Conservation (phyloP, 2,329 filamentous ascomycete species). For the Diaporthe destruens region DNA sequence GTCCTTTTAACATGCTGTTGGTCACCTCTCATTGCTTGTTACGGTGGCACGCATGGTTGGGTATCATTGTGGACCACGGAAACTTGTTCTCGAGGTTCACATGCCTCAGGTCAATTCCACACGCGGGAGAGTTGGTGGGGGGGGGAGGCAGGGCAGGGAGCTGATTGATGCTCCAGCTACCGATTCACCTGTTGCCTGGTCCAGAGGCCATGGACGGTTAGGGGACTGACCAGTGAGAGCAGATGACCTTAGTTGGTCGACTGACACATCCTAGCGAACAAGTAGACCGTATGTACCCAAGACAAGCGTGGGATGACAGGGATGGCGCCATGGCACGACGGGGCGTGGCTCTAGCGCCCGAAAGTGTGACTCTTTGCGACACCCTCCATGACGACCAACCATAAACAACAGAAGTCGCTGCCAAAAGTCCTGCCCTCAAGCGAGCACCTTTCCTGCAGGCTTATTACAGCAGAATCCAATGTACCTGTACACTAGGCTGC, state of each 20-base stretch:
- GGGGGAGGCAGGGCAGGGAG: neutral
- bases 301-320: slow-evolving; percentile 23
- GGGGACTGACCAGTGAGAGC: slow-evolving; percentile 26
- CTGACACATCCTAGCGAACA: slow-evolving; percentile 33
- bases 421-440: neutral
- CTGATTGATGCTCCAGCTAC: slow-evolving; percentile 8
- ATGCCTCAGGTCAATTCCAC: slow-evolving; percentile 9
- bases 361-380: slow-evolving; percentile 41
- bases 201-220: neutral
- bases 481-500: slow-evolving; percentile 39
- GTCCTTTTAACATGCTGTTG: neutral
- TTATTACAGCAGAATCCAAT: slow-evolving; percentile 26
- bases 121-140: neutral
- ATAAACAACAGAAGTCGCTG: slow-evolving; percentile 31
- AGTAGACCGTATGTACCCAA: slow-evolving; percentile 33
- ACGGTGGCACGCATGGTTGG: slow-evolving; percentile 18
- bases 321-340: slow-evolving; percentile 31
- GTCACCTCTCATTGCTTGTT: neutral
- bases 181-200: slow-evolving; percentile 28
- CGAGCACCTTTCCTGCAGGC: slow-evolving; percentile 37
- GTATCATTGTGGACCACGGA: slow-evolving; percentile 14
- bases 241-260: slow-evolving; percentile 36
- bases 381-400: slow-evolving; percentile 36
- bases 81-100: slow-evolving; percentile 30
- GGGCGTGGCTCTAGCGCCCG: slow-evolving; percentile 28